Evolutionary conservation across 805 yeast species (phyloP).

Genomic region (Torulaspora gathmanii): DNA sequence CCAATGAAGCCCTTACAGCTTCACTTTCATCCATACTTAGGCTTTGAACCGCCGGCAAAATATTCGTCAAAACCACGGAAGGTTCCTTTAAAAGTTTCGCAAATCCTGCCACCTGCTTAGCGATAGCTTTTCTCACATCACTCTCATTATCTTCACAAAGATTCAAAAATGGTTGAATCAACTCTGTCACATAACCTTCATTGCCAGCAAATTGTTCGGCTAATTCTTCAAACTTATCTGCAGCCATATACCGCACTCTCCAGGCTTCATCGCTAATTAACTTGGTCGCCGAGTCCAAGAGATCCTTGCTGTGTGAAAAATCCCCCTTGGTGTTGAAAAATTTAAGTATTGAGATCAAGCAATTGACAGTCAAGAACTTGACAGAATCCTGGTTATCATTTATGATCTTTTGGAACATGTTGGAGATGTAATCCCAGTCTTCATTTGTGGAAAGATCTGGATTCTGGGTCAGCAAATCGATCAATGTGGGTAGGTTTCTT

Average conservation of each 20-base stretch:
- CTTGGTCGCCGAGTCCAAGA: slow-evolving; percentile 60
- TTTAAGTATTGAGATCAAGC: slow-evolving; percentile 73
- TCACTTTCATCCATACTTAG: slow-evolving; percentile 89
- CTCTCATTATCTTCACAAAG: slow-evolving; percentile 91
- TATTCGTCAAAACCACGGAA: slow-evolving; percentile 55
- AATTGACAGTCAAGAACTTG: slow-evolving; percentile 82
- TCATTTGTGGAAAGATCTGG: slow-evolving; percentile 46
- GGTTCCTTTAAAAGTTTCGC: slow-evolving; percentile 47
- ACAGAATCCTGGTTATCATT: slow-evolving; percentile 93
- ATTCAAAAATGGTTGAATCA: slow-evolving; percentile 58
- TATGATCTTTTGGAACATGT: slow-evolving; percentile 73
- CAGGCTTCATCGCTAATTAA: slow-evolving; percentile 87
- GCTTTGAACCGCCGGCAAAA: slow-evolving; percentile 78
- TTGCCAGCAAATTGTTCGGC: slow-evolving; percentile 59
- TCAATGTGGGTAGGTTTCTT: slow-evolving; percentile 67
- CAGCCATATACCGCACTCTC: slow-evolving; percentile 98
- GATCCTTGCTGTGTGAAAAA: slow-evolving; percentile 53
- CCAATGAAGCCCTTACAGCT: slow-evolving; percentile 87
- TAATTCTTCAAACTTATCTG: slow-evolving; percentile 80
- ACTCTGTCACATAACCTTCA: slow-evolving; percentile 47
- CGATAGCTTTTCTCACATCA: slow-evolving; percentile 92
- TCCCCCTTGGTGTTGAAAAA: slow-evolving; percentile 59
- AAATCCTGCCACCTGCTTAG: slow-evolving; percentile 83
- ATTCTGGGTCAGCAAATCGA: slow-evolving; percentile 52
- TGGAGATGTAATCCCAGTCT: slow-evolving; percentile 73